Evolutionary conservation across 495 filamentous ascomycete species (phyloP), one percentile per base, ranked within the genome.

Genomic region (Aspergillus conjunctus): DNA sequence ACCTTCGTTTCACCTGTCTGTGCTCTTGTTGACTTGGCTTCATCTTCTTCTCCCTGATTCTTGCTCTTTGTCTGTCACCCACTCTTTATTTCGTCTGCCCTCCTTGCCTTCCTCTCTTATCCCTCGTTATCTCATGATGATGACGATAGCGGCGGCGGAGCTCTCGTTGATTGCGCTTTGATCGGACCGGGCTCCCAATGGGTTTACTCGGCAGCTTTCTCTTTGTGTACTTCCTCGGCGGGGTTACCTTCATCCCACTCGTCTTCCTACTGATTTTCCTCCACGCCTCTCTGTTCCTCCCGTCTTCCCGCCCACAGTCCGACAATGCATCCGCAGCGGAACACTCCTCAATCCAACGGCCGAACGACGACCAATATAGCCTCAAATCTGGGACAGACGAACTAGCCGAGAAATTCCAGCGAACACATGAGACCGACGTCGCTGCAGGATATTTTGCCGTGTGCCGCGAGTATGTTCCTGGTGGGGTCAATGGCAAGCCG

Each of bases 391-490:
- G 73, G 32, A 78, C 79, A 46, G 77, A 78, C 66, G 73, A 77
- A 51, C 68, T 85, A 46, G 82, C 76, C 3, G 82, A 84, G 60
- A 77, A 84, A 49, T 84, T 83, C 66, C 77, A 81, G 62, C 78
- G 83, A 33, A 77, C 62, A 34, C 83, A 88, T 55, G 88, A 93
- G 45, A 80, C 86, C n/a, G 91, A 96, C 74, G 90, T 92, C 52
- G 91, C 92, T 2, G 89, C 91, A 11, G 92, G 92, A 46, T 97
- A 96, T 75, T 98, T 98, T 72, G 91, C 92, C 7, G 92, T 98
- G 14, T 96, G 90, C 69, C 84, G 94, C 60, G 92, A 97, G 77
- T 98, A 93, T 74, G 87, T 89, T 5, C 90, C 93, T 33, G 90
- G 90, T 60, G 92, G 91, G 51, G 86, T 93, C 64, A 95, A 94